phyloP scores from a whole-genome alignment of 1,284 basidiomycete genomes.

The Ustilago bromivora region DNA sequence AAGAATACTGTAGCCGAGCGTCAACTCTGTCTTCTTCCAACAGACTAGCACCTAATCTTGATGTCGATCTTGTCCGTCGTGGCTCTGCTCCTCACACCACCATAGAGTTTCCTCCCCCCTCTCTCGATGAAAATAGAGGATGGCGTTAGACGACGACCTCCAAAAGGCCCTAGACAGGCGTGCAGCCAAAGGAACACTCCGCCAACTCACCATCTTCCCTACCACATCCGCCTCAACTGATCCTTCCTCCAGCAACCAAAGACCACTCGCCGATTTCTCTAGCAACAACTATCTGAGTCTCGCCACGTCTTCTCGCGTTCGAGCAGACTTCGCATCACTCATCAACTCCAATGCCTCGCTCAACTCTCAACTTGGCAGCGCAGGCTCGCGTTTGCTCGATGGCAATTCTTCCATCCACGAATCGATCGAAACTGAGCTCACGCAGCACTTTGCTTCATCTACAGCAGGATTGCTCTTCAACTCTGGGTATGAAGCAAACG shows the following conservation, averaged over 20 bases:
- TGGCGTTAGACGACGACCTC: slow-evolving; percentile 60
- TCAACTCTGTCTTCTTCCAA: neutral
- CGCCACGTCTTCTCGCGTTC: slow-evolving; percentile 75
- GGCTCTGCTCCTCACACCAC: neutral
- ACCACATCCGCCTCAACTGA: slow-evolving; percentile 22
- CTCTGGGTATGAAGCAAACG: slow-evolving; percentile 94
- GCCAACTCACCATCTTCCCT: slow-evolving; percentile 51
- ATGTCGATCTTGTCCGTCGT: neutral
- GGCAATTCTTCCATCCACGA: slow-evolving; percentile 73
- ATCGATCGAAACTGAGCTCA: slow-evolving; percentile 55
- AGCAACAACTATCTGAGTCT: slow-evolving; percentile 96
- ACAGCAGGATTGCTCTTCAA: slow-evolving; percentile 85
- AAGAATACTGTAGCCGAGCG: neutral
- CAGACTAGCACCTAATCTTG: neutral
- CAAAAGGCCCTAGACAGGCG: slow-evolving; percentile 53
- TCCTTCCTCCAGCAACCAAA: slow-evolving; percentile 3
- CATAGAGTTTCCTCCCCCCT: neutral
- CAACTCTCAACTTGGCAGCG: slow-evolving; percentile 75
- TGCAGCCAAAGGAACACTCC: slow-evolving; percentile 54
- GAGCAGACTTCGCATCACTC: slow-evolving; percentile 36
- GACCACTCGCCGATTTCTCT: slow-evolving; percentile 77
- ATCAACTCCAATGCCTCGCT: slow-evolving; percentile 15
- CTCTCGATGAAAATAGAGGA: neutral
- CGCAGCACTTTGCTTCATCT: slow-evolving; percentile 50
- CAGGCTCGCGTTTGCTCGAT: slow-evolving; percentile 89